These are phyloP conservation scores for Houttuynia cordata DNA, from an alignment of 164 flowering plant species.

Conservation along the genomic window DNA sequence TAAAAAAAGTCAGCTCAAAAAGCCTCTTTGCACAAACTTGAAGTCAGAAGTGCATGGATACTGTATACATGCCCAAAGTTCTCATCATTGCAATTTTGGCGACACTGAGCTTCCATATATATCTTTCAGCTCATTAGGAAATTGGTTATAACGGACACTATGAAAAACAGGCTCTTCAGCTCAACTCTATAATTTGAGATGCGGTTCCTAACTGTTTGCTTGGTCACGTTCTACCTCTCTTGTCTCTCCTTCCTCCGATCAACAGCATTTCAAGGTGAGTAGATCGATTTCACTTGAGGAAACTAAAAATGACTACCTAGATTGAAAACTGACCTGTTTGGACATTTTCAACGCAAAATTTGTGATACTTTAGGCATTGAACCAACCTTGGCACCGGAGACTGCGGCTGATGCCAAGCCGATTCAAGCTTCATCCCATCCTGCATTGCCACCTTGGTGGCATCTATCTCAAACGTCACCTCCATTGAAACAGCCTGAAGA, in stretches of 20 bases:
- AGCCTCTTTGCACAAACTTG: too few relatives aligned
- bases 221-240: neutral
- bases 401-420: neutral
- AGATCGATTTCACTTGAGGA: neutral
- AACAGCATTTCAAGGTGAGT: neutral
- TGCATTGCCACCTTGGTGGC: too few relatives aligned
- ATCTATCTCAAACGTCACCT: too few relatives aligned
- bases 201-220: neutral
- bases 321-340: too few relatives aligned
- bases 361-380: neutral
- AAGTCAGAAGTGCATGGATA: too few relatives aligned
- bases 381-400: neutral
- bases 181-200: neutral
- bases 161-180: neutral
- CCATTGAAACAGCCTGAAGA: too few relatives aligned
- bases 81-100: neutral
- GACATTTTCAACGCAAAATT: too few relatives aligned
- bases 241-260: too few relatives aligned
- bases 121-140: neutral
- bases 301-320: neutral
- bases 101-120: too few relatives aligned
- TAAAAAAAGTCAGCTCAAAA: too few relatives aligned
- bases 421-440: neutral
- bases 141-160: neutral
- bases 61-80: too few relatives aligned